Conservation (phyloP, 306 rosid species). For the Cicer judaicum region DNA sequence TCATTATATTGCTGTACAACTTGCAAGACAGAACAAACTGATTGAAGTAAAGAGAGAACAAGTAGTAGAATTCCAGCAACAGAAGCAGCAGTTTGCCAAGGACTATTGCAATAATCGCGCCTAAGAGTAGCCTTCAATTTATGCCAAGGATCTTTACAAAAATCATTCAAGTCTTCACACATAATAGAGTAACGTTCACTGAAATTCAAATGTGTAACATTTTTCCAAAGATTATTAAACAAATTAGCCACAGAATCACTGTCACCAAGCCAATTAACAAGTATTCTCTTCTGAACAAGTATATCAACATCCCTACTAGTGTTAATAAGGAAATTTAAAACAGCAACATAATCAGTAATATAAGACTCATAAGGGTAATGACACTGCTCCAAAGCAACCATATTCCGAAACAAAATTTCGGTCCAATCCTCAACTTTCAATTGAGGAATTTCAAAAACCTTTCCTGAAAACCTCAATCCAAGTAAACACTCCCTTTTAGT, state of each 20-base stretch:
- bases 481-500: background rate
- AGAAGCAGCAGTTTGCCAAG: conserved; percentile 48
- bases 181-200: background rate
- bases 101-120: conserved; percentile 45
- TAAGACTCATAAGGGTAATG: conserved; percentile 31
- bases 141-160: conserved; percentile 33
- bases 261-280: conserved; percentile 40
- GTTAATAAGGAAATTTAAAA: conserved; percentile 43
- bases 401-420: conserved; percentile 40
- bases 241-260: conserved; percentile 43
- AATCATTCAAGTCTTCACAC: conserved; percentile 31
- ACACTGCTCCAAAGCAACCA: conserved; percentile 52
- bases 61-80: conserved; percentile 43
- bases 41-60: conserved; percentile 39
- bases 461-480: conserved; percentile 39
- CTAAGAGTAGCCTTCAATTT: conserved; percentile 42
- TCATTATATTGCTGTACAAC: background rate
- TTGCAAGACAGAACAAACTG: conserved; percentile 51
- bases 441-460: conserved; percentile 46
- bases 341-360: conserved; percentile 39
- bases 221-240: conserved; percentile 41
- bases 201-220: background rate
- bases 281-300: conserved; percentile 26
- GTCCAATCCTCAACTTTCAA: conserved; percentile 45
- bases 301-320: conserved; percentile 41